Base-by-base conservation (phyloP, 495 filamentous ascomycete genomes). In the Penicillium herquei region DNA sequence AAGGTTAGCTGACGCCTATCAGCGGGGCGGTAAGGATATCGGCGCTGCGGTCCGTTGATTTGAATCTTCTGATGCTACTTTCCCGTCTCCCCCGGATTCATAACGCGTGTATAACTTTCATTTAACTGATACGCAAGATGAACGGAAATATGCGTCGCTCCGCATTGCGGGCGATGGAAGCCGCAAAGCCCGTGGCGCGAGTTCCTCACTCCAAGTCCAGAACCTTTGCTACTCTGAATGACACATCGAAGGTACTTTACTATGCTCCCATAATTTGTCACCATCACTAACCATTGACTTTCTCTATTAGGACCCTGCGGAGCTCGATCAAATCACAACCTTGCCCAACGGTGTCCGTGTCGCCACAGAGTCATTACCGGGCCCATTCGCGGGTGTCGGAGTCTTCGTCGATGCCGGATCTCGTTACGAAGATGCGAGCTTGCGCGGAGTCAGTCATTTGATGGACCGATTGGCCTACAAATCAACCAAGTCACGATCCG, bases 361-460 rank as follows among this genome's bases (percentile, higher is more conserved):
- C 47, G 94, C 94, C 14, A 96, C 93, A 42, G 94, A 99, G 66
- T 92, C 94, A 52, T 81, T 98, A 16, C 94, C 95, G 3, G 94
- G 96, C 35, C 90, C 91, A 65, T 99, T 99, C 73, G 89, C 93
- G 7, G 94, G 91, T 46, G 84, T 99, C 26, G 94, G 94, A 49
- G 92, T 99, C 31, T 99, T 96, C 73, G 85, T 99, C 72, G 93
- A 98, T 71, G 92, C 92, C 35, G 94, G 94, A 9, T 99, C 94
- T 33, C 84, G 94, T 55, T 98, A 95, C 73, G 94, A 99, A 72
- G 94, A 87, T 64, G 80, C 87, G 13, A 86, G 84, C 41, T 74
- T 98, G 43, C 84, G 90, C 47, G 94, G 94, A 31, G 91, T 96
- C 39, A 96, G 91, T 70, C 94, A 99, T 70, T 92, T 99, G 50